phyloP scores from a whole-genome alignment of 108 stramenopile genomes.

The Fragilaria crotonensis region DNA sequence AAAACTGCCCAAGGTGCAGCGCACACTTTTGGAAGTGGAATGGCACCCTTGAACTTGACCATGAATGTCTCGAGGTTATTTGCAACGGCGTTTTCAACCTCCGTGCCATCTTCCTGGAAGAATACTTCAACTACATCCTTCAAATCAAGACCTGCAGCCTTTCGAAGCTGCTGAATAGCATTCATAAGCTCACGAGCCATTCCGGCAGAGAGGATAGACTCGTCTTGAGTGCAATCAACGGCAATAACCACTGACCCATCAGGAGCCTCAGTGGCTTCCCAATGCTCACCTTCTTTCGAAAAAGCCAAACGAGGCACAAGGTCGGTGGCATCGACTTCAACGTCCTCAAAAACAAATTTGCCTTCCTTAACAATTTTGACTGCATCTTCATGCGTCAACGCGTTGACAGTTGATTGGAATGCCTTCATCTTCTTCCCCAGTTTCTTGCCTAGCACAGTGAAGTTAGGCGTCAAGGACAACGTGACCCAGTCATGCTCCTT shows the following conservation, averaged over 20 bases:
- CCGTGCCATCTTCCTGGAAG: slow-evolving; percentile 68
- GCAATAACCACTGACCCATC: slow-evolving; percentile 93
- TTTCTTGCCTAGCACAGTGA: slow-evolving; percentile 86
- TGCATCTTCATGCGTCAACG: slow-evolving; percentile 73
- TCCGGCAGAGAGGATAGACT: slow-evolving; percentile 84
- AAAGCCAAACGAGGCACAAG: slow-evolving; percentile 86
- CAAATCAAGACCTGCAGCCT: slow-evolving; percentile 82
- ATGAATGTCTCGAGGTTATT: slow-evolving; percentile 60
- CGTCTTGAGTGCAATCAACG: slow-evolving; percentile 93
- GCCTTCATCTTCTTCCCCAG: slow-evolving; percentile 91
- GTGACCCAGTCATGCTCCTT: slow-evolving; percentile 91
- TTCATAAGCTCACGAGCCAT: slow-evolving; percentile 92
- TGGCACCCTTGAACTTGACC: slow-evolving; percentile 73
- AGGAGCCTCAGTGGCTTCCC: slow-evolving; percentile 73
- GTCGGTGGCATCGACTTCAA: slow-evolving; percentile 74
- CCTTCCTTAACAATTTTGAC: slow-evolving; percentile 74
- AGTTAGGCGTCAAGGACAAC: slow-evolving; percentile 83
- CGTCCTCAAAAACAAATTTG: slow-evolving; percentile 53
- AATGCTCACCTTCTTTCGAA: slow-evolving; percentile 85
- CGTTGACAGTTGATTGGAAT: slow-evolving; percentile 43
- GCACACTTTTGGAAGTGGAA: slow-evolving; percentile 68
- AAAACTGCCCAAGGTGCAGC: slow-evolving; percentile 63
- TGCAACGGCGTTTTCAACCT: slow-evolving; percentile 59
- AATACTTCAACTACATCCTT: slow-evolving; percentile 88
- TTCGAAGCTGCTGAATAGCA: slow-evolving; percentile 95